A percentile compares a stretch with the other conserved stretches of the same genome.
phyloP scores from a whole-genome alignment of 306 rosid species.

The Prunus fruticosa region DNA sequence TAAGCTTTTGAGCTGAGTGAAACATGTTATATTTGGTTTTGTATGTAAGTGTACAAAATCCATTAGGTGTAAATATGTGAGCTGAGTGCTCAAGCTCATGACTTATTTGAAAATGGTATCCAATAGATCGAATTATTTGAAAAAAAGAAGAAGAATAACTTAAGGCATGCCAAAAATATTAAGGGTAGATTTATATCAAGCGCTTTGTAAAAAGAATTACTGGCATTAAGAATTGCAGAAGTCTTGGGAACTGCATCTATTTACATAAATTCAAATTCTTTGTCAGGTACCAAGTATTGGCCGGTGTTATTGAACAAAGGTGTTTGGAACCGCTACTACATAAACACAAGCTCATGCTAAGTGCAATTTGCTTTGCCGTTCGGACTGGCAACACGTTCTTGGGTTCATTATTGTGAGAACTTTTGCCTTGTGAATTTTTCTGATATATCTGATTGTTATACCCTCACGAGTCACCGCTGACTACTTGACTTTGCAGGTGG shows the following conservation, averaged over 20 bases:
- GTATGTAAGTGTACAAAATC: background rate
- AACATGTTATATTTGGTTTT: background rate
- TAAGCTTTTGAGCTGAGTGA: background rate
- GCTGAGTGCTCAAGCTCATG: too few species aligned
- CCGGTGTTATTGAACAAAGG: slow-evolving; percentile 81
- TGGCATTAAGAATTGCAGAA: slow-evolving; percentile 6
- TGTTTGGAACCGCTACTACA: slow-evolving; percentile 77
- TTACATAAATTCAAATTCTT: slow-evolving; percentile 15
- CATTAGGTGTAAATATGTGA: background rate
- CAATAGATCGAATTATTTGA: background rate
- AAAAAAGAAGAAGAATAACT: background rate
- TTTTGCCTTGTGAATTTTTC: background rate
- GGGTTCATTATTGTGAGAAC: slow-evolving; percentile 79
- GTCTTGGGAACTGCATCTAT: background rate
- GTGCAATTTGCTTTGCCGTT: slow-evolving; percentile 76
- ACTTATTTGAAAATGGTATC: background rate
- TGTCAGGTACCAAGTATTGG: slow-evolving; percentile 72
- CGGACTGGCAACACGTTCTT: slow-evolving; percentile 80
- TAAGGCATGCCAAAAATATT: too few species aligned
- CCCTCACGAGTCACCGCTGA: slow-evolving; percentile 6
- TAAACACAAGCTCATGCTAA: slow-evolving; percentile 67
- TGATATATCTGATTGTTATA: background rate
- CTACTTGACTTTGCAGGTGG: slow-evolving; percentile 57
- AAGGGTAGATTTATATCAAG: background rate
- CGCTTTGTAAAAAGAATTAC: background rate